Evolutionary conservation across 495 filamentous ascomycete species (phyloP).

Genomic region (Parmelia sp.): DNA sequence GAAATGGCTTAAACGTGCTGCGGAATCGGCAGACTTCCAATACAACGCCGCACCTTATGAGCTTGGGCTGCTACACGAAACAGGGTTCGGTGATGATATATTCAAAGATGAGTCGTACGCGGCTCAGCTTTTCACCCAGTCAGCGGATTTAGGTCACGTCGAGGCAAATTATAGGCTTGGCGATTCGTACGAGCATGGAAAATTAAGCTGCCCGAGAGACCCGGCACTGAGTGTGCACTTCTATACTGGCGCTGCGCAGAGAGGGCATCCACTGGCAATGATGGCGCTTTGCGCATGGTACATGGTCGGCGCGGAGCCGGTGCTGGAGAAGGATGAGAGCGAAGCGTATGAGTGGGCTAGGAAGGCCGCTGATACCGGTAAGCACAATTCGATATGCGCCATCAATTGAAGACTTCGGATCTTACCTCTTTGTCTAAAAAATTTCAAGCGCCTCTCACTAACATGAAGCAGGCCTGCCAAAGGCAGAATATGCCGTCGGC

Average conservation of each 20-base stretch:
- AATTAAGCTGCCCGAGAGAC: constrained; percentile 78
- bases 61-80: constrained; percentile 78
- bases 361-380: constrained; percentile 78
- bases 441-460: neutral
- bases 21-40: constrained; percentile 80
- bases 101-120: constrained; percentile 87
- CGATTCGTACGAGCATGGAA: constrained; percentile 95
- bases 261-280: constrained; percentile 83
- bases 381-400: constrained; percentile 25
- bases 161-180: constrained; percentile 82
- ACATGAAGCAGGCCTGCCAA: constrained; percentile 61
- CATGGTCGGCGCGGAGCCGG: constrained; percentile 87
- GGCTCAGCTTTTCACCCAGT: constrained; percentile 88
- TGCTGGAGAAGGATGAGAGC: constrained; percentile 88
- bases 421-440: neutral
- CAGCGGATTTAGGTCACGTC: constrained; percentile 82
- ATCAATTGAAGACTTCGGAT: neutral
- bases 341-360: constrained; percentile 96
- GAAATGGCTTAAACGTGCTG: constrained; percentile 92
- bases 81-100: constrained; percentile 83
- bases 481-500: constrained; percentile 90
- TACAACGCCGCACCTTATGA: constrained; percentile 93
- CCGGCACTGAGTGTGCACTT: constrained; percentile 94
- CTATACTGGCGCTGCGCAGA: constrained; percentile 85
- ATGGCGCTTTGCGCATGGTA: constrained; percentile 99